Conservation (phyloP, 768 basidiomycete genomes). For the Gloeopeniophorella convolvens region DNA sequence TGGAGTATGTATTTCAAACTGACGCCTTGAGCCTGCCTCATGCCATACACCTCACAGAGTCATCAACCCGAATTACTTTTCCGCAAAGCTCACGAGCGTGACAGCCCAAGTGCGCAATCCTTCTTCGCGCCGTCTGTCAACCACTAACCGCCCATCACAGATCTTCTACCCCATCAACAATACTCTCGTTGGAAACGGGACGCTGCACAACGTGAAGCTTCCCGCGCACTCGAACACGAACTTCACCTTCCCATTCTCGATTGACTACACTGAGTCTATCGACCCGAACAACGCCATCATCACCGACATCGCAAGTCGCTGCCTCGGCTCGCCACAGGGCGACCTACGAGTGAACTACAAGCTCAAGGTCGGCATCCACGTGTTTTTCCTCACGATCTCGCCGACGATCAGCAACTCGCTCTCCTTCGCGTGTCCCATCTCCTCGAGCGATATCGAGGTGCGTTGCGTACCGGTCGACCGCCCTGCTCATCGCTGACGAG, state of each 20-base stretch:
- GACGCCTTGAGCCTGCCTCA: not conserved
- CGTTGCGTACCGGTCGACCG: too few relatives aligned
- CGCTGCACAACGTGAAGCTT: slow-evolving; percentile 36
- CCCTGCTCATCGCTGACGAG: too few relatives aligned
- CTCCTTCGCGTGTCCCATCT: slow-evolving; percentile 60
- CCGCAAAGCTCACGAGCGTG: slow-evolving; percentile 58
- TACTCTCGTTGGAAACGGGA: slow-evolving; percentile 61
- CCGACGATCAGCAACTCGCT: slow-evolving; percentile 58
- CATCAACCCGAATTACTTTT: slow-evolving; percentile 76
- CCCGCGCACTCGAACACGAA: slow-evolving; percentile 49
- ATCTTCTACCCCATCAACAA: slow-evolving; percentile 72
- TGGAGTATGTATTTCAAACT: slow-evolving; percentile 10
- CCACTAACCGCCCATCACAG: slow-evolving; percentile 30
- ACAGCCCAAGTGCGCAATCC: slow-evolving; percentile 45
- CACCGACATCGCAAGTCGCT: slow-evolving; percentile 55
- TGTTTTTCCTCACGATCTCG: slow-evolving; percentile 59
- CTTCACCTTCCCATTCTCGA: slow-evolving; percentile 69
- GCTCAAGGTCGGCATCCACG: slow-evolving; percentile 60
- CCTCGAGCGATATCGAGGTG: slow-evolving; percentile 29
- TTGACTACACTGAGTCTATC: slow-evolving; percentile 49
- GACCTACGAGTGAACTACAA: slow-evolving; percentile 59
- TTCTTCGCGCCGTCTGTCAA: not conserved
- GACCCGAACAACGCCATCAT: slow-evolving; percentile 52
- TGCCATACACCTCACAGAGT: slow-evolving; percentile 45
- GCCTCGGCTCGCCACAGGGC: slow-evolving; percentile 36